Base-by-base conservation (phyloP, 768 basidiomycete species). In the Tricholoma furcatifolium region DNA sequence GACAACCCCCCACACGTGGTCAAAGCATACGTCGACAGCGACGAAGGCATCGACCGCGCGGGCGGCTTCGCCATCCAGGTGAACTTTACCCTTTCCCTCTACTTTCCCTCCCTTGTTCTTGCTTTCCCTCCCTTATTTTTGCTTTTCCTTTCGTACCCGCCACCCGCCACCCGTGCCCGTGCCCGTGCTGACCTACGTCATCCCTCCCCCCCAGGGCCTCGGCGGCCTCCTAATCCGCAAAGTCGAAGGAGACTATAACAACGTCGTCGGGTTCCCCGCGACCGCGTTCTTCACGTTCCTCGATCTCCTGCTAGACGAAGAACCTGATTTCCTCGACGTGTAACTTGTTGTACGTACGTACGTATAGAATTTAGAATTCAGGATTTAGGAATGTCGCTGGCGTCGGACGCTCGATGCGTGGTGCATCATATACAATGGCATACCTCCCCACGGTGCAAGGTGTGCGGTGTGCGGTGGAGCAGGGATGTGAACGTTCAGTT, bases 61-160 rank as follows among this genome's bases (percentile, higher is more conserved):
- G 96, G 96, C 3, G 96, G 96, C 0, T 98, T 98, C 65, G 93
- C 93, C 2, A 84, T 93, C 36, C 96, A 98, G 77, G 93, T 92
- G 57, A 43, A 74, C 61, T 17, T 40, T 21, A 21, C 18, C 8
- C 24, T 42, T 15, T 14, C n/a, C n/a, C n/a, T n/a, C n/a, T n/a
- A n/a, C n/a, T n/a, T n/a, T n/a, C n/a, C n/a, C n/a, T n/a, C n/a
- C n/a, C n/a, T n/a, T n/a, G n/a, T n/a, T n/a, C n/a, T n/a, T n/a
- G n/a, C n/a, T n/a, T n/a, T n/a, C n/a, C n/a, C n/a, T n/a, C n/a
- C n/a, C n/a, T n/a, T n/a, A n/a, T n/a, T n/a, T n/a, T n/a, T n/a
- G n/a, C 61, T 17, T 40, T 21, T 21, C 18, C 8, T 24, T 42
- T 15, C 10, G 15, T 9, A 24, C 4, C 27, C 15, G 27, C 17